These are phyloP conservation scores for Ampelomyces quisqualis DNA, from an alignment of 2,329 filamentous ascomycete genomes.

Conservation along the genomic window DNA sequence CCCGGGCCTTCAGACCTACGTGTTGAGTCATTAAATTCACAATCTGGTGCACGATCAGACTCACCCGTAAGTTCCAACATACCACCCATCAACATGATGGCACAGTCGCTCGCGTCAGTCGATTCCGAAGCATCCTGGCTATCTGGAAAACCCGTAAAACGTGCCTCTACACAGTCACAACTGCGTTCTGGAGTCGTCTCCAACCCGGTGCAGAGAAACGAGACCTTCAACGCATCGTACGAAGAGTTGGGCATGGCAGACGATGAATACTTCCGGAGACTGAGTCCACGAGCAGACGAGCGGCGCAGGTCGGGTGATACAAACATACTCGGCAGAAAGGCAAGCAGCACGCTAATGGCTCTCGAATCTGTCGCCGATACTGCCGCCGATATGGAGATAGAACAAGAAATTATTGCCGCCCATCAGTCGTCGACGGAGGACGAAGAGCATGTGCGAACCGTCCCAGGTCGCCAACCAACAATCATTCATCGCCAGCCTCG, in stretches of 20 bases:
- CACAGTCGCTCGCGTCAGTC: slow-evolving; percentile 87
- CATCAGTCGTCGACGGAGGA: slow-evolving; percentile 25
- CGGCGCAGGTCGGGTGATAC: slow-evolving; percentile 33
- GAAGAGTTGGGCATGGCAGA: slow-evolving; percentile 67
- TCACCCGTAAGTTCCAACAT: slow-evolving; percentile 45
- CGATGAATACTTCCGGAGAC: slow-evolving; percentile 71
- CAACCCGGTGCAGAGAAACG: slow-evolving; percentile 45
- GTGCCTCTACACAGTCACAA: slow-evolving; percentile 48
- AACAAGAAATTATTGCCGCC: slow-evolving; percentile 23
- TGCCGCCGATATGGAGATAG: slow-evolving; percentile 49
- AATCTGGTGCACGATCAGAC: slow-evolving; percentile 41
- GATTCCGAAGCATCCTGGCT: slow-evolving; percentile 97
- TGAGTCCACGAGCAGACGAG: slow-evolving; percentile 52
- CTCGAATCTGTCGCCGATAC: slow-evolving; percentile 43
- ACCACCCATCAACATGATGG: slow-evolving; percentile 50
- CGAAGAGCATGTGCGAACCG: slow-evolving; percentile 52
- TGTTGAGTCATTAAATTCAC: slow-evolving; percentile 27
- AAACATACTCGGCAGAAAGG: slow-evolving; percentile 33
- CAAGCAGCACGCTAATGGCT: slow-evolving; percentile 51
- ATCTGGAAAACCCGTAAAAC: slow-evolving; percentile 66
- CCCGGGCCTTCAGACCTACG: slow-evolving; percentile 39
- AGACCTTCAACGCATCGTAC: slow-evolving; percentile 60
- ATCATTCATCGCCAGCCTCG: slow-evolving; percentile 63
- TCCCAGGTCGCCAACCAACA: slow-evolving; percentile 59
- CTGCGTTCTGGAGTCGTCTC: slow-evolving; percentile 52